Evolutionary conservation across 306 rosid genomes (phyloP), one percentile per base, ranked within the genome.

Genomic region (Vigna reflexopilosa): DNA sequence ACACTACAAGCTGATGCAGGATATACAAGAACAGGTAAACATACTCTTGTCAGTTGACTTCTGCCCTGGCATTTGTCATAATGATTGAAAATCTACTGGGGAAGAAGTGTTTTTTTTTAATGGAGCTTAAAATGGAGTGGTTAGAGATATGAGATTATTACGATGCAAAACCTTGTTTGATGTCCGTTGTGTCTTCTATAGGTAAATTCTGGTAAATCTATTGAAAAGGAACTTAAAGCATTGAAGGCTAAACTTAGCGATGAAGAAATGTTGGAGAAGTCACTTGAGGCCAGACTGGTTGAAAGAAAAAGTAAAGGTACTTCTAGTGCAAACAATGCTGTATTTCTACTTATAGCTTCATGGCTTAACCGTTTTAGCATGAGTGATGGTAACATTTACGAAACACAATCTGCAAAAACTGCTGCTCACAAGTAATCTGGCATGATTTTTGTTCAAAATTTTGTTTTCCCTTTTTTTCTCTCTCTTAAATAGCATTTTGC

Each of bases 1-100:
- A 83, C 97, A 87, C 81, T 79, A 77, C 55, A 59, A 85, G 71
- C 91, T 85, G 81, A 83, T 95, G 95, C 97, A 89, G 71, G 86
- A 77, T 65, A 85, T 95, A 69, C 93, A 90, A 75, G 98, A 91
- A 80, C 98, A 92, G 93, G 98, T 92, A 81, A 22, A 55, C 70
- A 44, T 72, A 45, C 44, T 57, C 64, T 38, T 7, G 14, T 68
- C 16, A 67, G 70, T 57, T 57, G 45, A 40, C 45, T 20, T 57
- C 6, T 72, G 62, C 57, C 80, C 55, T 80, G 58, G 44, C 16
- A 48, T 64, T 82, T 78, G 54, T 6, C 51, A 30, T 5, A 16
- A 57, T 30, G 19, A 40, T 22, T 55, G 78, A 45, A 16, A 76
- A 16, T 44, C 56, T 65, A 55, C 45, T 14, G 16, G 34, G 78